Evolutionary conservation across 352 stramenopile species (phyloP), one percentile per base, ranked within the genome.

Genomic region (Globisporangium emineosum): DNA sequence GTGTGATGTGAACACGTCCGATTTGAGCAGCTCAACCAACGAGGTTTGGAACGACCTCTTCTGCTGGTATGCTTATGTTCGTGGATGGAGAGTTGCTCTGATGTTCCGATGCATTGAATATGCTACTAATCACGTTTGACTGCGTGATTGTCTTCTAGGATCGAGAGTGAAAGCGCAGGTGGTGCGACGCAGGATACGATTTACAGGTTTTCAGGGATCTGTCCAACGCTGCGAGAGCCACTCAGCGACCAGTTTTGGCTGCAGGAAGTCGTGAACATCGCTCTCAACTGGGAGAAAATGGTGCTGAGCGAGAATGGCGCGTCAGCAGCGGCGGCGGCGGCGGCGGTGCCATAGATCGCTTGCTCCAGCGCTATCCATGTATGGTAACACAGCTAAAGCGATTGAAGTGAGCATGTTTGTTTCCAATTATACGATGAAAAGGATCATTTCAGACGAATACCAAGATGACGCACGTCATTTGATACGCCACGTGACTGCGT

Each of bases 1-100:
- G 6, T 27, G 12, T 19, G 17, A 27, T 19, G 27, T 37, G 50
- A 56, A 19, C 50, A 4, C 23, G 25, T 12, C 7, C 13, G 13
- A 19, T 2, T 15, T n/a, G 21, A 35, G 35, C 19, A 7, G 42
- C 15, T 21, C 23, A 12, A 5, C 10, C 10, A 19, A 40, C 2
- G 53, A 37, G 10, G 43, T 63, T n/a, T 63, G 54, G 54, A 68
- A 13, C 54, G 54, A 68, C n/a, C 19, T 57, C 29, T 63, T 68
- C 19, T 68, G 42, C 43, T 63, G 54, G 54, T 68, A 40, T 27
- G 37, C n/a, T n/a, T 60, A 2, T 17, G 9, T 15, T 40, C 12
- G 33, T 15, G 33, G n/a, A n/a, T n/a, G n/a, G n/a, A n/a, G n/a
- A n/a, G n/a, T n/a, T n/a, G n/a, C n/a, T n/a, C n/a, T n/a, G n/a